Percentiles rank a stretch among this genome's conserved stretches.
Conservation (phyloP, 1,139 yeast genomes). For the Saccharomyces hybrid region DNA sequence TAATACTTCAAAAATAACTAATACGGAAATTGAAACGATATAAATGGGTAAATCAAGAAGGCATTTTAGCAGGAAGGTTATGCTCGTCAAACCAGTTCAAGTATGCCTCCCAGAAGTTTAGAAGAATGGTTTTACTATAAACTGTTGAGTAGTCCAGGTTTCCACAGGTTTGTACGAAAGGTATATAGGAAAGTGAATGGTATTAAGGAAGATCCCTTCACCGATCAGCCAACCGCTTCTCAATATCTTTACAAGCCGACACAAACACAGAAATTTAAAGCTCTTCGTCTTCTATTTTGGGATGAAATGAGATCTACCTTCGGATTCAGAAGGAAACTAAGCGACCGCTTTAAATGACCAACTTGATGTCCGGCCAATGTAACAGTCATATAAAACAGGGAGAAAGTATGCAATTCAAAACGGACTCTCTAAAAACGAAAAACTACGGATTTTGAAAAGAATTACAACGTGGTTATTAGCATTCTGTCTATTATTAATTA, state of each 20-base stretch:
- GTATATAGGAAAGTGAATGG: conserved; percentile 63
- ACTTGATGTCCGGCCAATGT: background rate
- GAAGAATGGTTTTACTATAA: conserved; percentile 44
- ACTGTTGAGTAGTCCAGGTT: conserved; percentile 54
- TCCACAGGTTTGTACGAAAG: conserved; percentile 60
- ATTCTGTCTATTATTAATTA: background rate
- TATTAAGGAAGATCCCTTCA: conserved; percentile 33
- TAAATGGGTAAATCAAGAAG: background rate
- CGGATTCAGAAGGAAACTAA: conserved; percentile 33
- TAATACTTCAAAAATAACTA: background rate
- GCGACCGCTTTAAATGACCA: background rate
- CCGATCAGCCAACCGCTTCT: conserved; percentile 32
- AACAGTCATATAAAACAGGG: background rate
- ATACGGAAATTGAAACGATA: background rate
- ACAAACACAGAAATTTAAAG: conserved; percentile 47
- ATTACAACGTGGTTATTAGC: background rate
- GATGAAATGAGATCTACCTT: conserved; percentile 56
- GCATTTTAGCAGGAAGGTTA: background rate
- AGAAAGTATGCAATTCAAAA: background rate
- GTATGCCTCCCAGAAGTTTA: conserved; percentile 35
- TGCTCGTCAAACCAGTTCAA: conserved; percentile 8
- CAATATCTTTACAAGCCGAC: conserved; percentile 41
- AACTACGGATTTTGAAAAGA: background rate
- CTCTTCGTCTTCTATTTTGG: conserved; percentile 53
- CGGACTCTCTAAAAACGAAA: background rate